Base-by-base conservation (phyloP, 2,329 filamentous ascomycete genomes). In the Dactylonectria estremocensis region DNA sequence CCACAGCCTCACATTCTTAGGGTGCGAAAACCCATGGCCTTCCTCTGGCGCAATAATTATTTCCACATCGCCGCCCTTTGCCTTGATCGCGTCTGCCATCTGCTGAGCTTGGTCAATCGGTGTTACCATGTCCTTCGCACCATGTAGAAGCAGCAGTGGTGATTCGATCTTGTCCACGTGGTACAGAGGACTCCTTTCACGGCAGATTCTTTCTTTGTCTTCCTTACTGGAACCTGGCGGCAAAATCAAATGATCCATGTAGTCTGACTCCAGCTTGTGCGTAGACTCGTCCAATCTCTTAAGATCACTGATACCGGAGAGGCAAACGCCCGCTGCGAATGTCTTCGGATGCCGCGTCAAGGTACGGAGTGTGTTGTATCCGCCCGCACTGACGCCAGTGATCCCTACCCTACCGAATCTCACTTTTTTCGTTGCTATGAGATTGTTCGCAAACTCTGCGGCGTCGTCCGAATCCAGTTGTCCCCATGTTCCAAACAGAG, bases 261-360 rank as follows among this genome's bases (percentile, higher is more conserved):
- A 89, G 57, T 84, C 82, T 0, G 80, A 83, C 73, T 90, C 88
- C n/a, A 89, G 83, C 76, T 89, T 89, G 73, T 89, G 87, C 0
- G 86, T 88, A 20, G 83, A 82, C 2, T 78, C 79, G 16, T 79
- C 80, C 1, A 89, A 78, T 1, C 79, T 78, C 46, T 80, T 80
- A n/a, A 89, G 74, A 24, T 88, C 86, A 45, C 84, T 84, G 33
- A 89, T 83, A 3, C 87, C 87, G 28, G 83, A 87, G 1, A 83
- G 79, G 59, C 83, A 85, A 3, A 87, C 81, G 0, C 86, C 87
- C 0, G 81, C 85, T 0, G 85, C 83, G 69, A 87, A 89, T 0
- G 81, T 77, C 0, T 78, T 76, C 0, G 87, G 84, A 57, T 86
- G 82, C 40, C 80, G 80, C 22, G 83, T 83, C 3, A 89, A 71